phyloP scores from a whole-genome alignment of 768 basidiomycete genomes.

The Boletus huronensis region DNA sequence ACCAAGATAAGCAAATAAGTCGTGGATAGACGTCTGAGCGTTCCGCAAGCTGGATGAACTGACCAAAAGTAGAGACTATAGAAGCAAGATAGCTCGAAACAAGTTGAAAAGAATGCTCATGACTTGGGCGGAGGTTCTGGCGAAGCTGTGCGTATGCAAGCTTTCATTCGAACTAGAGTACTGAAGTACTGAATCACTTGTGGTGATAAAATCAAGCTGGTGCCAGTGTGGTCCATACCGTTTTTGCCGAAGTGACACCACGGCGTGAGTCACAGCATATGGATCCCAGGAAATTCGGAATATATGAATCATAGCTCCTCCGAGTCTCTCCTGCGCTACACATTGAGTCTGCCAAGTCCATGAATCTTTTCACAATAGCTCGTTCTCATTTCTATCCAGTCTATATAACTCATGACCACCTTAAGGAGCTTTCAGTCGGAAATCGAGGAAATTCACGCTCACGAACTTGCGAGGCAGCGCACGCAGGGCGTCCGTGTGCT shows the following conservation, averaged over 20 bases:
- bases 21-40: not conserved
- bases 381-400: not conserved
- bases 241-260: not conserved
- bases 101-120: not conserved
- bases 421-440: conserved; percentile 54
- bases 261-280: conserved; percentile 1
- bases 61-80: not conserved
- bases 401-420: conserved; percentile 28
- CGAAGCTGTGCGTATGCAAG: not conserved
- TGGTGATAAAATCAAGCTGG: not conserved
- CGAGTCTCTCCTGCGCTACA: not conserved
- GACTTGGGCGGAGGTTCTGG: not conserved
- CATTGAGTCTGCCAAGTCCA: conserved; percentile 6
- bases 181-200: not conserved
- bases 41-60: not conserved
- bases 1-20: not conserved
- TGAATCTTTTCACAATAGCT: conserved; percentile 11
- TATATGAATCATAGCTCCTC: not conserved
- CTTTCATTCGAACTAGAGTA: too few species aligned
- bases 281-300: not conserved
- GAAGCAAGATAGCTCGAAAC: not conserved
- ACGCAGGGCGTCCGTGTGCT: conserved; percentile 18
- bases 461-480: conserved; percentile 65
- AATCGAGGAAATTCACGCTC: conserved; percentile 71
- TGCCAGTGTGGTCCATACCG: not conserved